A percentile compares a stretch with the other conserved stretches of the same genome.
Conservation (phyloP, 805 yeast genomes). For the Naumovozyma castellii region DNA sequence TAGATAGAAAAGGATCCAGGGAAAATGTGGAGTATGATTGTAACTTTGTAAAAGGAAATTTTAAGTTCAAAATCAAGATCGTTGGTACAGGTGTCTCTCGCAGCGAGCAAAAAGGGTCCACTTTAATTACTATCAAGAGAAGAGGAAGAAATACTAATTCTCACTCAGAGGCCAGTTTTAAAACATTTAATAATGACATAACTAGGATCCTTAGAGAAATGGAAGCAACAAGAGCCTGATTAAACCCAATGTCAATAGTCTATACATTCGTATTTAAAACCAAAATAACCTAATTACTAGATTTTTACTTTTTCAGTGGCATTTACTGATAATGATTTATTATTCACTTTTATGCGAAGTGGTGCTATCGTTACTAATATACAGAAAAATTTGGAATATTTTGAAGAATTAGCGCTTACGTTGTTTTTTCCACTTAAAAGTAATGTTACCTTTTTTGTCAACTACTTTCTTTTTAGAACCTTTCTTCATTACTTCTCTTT, state of each 20-base stretch:
- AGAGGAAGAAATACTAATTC: constrained; percentile 9
- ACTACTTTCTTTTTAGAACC: constrained; percentile 75
- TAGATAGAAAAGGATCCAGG: constrained; percentile 12
- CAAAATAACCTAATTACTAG: too few species aligned
- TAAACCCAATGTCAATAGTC: too few species aligned
- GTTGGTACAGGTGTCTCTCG: constrained; percentile 4
- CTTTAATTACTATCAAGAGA: constrained; percentile 17
- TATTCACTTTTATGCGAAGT: too few species aligned
- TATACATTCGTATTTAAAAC: too few species aligned
- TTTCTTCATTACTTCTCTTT: constrained; percentile 81
- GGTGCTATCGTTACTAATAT: neutral
- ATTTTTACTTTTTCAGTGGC: too few species aligned
- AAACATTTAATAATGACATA: constrained; percentile 18
- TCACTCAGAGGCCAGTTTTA: constrained; percentile 11
- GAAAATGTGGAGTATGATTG: constrained; percentile 26
- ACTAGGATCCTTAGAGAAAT: constrained; percentile 11
- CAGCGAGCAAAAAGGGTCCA: constrained; percentile 1
- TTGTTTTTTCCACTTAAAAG: constrained; percentile 78
- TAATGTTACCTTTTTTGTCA: constrained; percentile 54
- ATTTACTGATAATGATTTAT: too few species aligned
- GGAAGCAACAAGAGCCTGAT: constrained; percentile 1
- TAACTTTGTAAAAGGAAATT: constrained; percentile 20
- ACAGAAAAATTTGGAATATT: neutral
- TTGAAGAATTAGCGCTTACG: constrained; percentile 40
- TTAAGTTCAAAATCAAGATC: constrained; percentile 22